Conservation (phyloP, 805 yeast genomes). For the Nakazawaea pomicola region DNA sequence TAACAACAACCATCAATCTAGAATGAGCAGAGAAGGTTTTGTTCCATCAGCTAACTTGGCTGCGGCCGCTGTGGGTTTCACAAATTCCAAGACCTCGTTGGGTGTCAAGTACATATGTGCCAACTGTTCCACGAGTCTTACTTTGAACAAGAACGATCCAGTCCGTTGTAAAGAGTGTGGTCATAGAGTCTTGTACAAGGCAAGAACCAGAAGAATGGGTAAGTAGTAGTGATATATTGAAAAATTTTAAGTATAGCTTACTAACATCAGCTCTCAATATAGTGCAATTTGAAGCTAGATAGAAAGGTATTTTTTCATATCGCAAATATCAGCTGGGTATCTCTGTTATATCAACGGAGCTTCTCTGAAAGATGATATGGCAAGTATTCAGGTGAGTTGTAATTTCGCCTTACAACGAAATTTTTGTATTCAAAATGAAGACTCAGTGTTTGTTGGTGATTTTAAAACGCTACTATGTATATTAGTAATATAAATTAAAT, state of each 20-base stretch:
- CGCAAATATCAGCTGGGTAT: too few species aligned
- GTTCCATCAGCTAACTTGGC: slow-evolving; percentile 68
- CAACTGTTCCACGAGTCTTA: slow-evolving; percentile 86
- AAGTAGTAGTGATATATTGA: slow-evolving; percentile 26
- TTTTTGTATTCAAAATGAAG: neutral
- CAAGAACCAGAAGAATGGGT: slow-evolving; percentile 95
- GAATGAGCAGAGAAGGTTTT: slow-evolving; percentile 78
- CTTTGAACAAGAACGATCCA: slow-evolving; percentile 89
- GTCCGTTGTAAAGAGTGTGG: slow-evolving; percentile 99
- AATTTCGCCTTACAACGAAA: too few species aligned
- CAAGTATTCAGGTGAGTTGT: too few species aligned
- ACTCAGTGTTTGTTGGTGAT: neutral
- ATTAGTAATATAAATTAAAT: too few species aligned
- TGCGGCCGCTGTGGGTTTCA: slow-evolving; percentile 81
- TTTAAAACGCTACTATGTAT: neutral
- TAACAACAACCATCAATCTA: slow-evolving; percentile 13
- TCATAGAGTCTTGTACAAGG: slow-evolving; percentile 94
- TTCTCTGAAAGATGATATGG: too few species aligned
- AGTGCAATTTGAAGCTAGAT: slow-evolving; percentile 77
- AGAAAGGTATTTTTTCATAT: too few species aligned
- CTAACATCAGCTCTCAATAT: neutral
- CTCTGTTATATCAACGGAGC: too few species aligned
- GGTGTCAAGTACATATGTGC: slow-evolving; percentile 95
- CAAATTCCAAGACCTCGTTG: slow-evolving; percentile 55
- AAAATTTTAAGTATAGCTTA: neutral